Percentiles rank a stretch among this genome's conserved stretches.
Evolutionary conservation across 169 alveolate genomes (phyloP).

Genomic region (Plasmodium blacklocki): DNA sequence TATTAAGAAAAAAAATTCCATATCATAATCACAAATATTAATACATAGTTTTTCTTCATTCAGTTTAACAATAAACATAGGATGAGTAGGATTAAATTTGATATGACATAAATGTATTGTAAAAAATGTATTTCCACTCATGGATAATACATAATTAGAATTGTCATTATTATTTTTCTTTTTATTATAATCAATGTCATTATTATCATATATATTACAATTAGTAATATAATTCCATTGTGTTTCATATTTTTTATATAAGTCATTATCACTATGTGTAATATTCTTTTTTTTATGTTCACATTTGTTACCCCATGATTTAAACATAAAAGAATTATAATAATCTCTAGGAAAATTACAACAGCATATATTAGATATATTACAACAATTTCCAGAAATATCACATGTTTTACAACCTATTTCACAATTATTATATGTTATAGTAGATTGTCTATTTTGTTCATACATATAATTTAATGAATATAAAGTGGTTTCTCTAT

Average conservation of each 20-base stretch:
- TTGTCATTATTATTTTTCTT: slow-evolving; percentile 1
- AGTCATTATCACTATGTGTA: not conserved
- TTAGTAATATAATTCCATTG: slow-evolving; percentile 4
- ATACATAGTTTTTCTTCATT: slow-evolving; percentile 49
- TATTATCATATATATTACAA: not conserved
- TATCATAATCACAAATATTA: slow-evolving; percentile 72
- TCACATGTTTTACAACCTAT: too few relatives aligned
- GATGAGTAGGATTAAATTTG: slow-evolving; percentile 57
- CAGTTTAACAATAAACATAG: slow-evolving; percentile 53
- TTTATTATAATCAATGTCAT: slow-evolving; percentile 1
- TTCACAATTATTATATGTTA: not conserved
- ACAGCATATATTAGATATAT: too few relatives aligned
- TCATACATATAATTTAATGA: slow-evolving; percentile 3
- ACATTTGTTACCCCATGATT: slow-evolving; percentile 13
- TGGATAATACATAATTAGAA: slow-evolving; percentile 52
- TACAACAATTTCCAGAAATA: too few relatives aligned
- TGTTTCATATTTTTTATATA: slow-evolving; percentile 27
- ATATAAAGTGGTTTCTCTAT: slow-evolving; percentile 4
- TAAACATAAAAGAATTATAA: slow-evolving; percentile 13
- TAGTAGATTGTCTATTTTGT: not conserved
- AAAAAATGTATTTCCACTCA: slow-evolving; percentile 63
- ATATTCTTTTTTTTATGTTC: slow-evolving; percentile 17
- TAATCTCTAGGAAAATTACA: not conserved
- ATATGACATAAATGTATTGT: slow-evolving; percentile 64
- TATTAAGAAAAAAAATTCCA: slow-evolving; percentile 59